Percentiles rank a stretch among this genome's conserved stretches.
Conservation (phyloP, 345 rosid species). For the Eucalyptus caleyi region DNA sequence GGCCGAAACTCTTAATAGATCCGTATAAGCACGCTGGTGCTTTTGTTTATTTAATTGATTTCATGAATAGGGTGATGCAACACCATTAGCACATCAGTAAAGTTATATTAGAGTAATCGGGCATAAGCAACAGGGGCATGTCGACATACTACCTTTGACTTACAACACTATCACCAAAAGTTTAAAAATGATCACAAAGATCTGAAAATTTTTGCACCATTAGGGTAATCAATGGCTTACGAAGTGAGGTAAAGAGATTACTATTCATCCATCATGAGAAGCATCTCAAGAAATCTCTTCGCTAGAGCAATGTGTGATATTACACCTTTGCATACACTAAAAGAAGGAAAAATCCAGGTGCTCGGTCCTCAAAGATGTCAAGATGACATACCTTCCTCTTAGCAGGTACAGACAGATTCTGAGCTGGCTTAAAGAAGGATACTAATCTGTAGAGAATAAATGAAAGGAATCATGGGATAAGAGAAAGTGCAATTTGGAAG, state of each 20-base stretch:
- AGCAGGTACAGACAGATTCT: slow-evolving; percentile 33
- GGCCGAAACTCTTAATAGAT: background rate
- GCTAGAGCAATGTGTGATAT: background rate
- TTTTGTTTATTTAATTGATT: background rate
- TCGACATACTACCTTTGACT: background rate
- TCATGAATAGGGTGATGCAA: background rate
- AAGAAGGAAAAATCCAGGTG: background rate
- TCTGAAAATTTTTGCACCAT: background rate
- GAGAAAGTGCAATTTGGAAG: background rate
- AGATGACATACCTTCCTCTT: slow-evolving; percentile 60
- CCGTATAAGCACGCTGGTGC: background rate
- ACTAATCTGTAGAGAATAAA: slow-evolving; percentile 36
- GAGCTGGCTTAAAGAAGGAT: slow-evolving; percentile 67
- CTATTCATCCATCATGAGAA: background rate
- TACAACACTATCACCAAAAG: background rate
- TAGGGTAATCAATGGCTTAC: background rate
- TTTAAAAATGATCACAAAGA: background rate
- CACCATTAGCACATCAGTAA: background rate
- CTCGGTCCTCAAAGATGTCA: background rate
- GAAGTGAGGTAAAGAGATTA: background rate
- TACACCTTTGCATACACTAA: background rate
- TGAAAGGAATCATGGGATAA: background rate
- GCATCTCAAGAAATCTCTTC: background rate
- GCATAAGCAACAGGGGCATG: background rate
- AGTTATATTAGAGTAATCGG: background rate